Evolutionary conservation across 2,329 filamentous ascomycete species (phyloP).

Genomic region (Fusarium acutatum): DNA sequence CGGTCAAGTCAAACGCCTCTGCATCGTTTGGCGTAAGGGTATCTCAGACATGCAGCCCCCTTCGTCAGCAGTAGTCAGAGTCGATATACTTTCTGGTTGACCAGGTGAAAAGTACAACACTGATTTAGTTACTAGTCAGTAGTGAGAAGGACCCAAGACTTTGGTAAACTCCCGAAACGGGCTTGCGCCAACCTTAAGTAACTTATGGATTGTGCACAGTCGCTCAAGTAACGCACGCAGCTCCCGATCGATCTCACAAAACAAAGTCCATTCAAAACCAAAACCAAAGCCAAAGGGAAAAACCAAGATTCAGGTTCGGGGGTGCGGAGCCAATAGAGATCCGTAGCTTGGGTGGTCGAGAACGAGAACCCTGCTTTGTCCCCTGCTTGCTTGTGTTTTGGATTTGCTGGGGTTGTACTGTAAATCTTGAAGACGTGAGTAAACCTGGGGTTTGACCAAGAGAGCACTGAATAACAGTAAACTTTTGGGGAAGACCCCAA

Average conservation of each 20-base stretch:
- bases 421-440: neutral
- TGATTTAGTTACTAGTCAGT: neutral
- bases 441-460: conserved; percentile 8
- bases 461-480: neutral
- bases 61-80: neutral
- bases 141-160: neutral
- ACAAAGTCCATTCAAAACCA: neutral
- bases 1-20: conserved; percentile 25
- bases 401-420: neutral
- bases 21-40: conserved; percentile 5
- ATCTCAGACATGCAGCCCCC: conserved; percentile 23
- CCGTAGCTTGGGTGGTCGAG: neutral
- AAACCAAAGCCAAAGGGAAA: conserved; percentile 4
- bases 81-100: neutral
- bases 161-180: conserved; percentile 2
- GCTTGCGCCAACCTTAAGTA: conserved; percentile 20
- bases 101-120: neutral
- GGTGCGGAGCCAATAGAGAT: conserved; percentile 22
- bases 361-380: conserved; percentile 9
- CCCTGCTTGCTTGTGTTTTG: conserved; percentile 24
- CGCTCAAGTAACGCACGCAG: neutral
- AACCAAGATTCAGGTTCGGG: conserved; percentile 19
- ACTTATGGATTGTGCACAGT: neutral
- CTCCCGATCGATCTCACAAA: conserved; percentile 17
- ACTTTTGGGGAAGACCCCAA: neutral